phyloP scores from a whole-genome alignment of 2,329 filamentous ascomycete species.

The Alternaria sp. region DNA sequence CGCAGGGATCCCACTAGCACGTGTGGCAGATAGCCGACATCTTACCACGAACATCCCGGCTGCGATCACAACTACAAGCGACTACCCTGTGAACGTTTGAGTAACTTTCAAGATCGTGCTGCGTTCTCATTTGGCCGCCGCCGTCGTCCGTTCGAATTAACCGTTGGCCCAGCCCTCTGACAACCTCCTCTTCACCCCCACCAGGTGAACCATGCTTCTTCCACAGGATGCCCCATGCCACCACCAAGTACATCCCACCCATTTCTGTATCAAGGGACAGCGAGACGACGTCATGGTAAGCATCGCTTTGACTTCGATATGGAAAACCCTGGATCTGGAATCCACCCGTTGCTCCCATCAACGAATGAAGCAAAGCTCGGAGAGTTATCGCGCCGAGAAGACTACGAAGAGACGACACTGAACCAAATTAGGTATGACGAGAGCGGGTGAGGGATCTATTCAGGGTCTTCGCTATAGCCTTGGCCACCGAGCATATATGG shows the following conservation, averaged over 20 bases:
- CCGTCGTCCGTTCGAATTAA: slow-evolving; percentile 12
- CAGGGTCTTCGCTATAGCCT: slow-evolving; percentile 17
- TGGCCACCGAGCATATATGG: slow-evolving; percentile 25
- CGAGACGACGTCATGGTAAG: slow-evolving; percentile 36
- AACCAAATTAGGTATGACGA: slow-evolving; percentile 20
- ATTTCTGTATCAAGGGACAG: slow-evolving; percentile 8
- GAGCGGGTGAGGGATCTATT: slow-evolving; percentile 8
- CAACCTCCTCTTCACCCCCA: slow-evolving; percentile 2
- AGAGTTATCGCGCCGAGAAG: slow-evolving; percentile 10
- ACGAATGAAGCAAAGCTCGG: slow-evolving; percentile 25
- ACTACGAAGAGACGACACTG: slow-evolving; percentile 8
- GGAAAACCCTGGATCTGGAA: slow-evolving; percentile 17
- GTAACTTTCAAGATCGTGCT: slow-evolving; percentile 18
- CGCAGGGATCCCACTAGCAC: slow-evolving; percentile 36
- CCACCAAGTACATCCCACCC: slow-evolving; percentile 4
- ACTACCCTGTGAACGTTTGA: slow-evolving; percentile 18
- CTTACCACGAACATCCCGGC: slow-evolving; percentile 24
- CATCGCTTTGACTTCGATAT: slow-evolving; percentile 25
- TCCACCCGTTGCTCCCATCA: slow-evolving; percentile 33
- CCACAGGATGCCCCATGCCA: slow-evolving; percentile 25
- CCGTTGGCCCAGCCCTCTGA: slow-evolving; percentile 7
- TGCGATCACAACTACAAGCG: slow-evolving; percentile 16
- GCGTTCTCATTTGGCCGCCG: slow-evolving; percentile 9
- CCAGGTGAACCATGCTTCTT: slow-evolving; percentile 28
- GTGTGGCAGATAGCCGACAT: slow-evolving; percentile 18